Base-by-base conservation (phyloP, 2,329 filamentous ascomycete species). In the Botryotinia narcissicola region DNA sequence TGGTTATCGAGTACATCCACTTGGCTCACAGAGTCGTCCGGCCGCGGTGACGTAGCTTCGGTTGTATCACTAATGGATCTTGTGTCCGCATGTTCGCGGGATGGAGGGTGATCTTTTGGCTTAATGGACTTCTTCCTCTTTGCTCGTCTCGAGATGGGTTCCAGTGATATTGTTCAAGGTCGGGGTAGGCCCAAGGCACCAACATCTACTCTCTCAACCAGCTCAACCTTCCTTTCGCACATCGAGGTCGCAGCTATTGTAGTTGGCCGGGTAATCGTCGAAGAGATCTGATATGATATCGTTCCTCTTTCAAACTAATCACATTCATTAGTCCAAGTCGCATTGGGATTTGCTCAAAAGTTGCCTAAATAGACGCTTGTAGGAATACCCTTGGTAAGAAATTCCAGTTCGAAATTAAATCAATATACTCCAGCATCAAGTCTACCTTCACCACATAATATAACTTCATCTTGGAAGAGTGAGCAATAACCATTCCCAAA, bases 281-380 rank as follows among this genome's bases (percentile, higher is more conserved):
- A 92, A 9, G 93, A 95, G 78, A 98, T 88, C 84, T 95, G 90
- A 83, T 98, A 99, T 32, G 92, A 92, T 78, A 99, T 93, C 2
- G 93, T 95, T 51, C 96, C 96, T 80, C 95, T 91, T 83, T 98
- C 96, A 82, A 99, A 99, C 94, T 98, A 71, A 63, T 60, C 42
- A 37, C 32, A 37, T n/a, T 29, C 46, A 72, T 72, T 68, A 61
- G 54, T 62, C 66, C 14, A 61, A 51, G 71, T 63, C 60, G 70
- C 70, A 71, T 66, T 29, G 60, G 60, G 46, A 46, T 32, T 32
- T 46, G n/a, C 8, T 32, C 59, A 40, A 40, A 57, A 32, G 35
- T 63, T 71, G 86, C 93, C 80, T 87, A 98, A 95, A 84, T 97
- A 95, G 80, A 99, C 95, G 82, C 95, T 98, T 83, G 93, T 97